phyloP scores from a whole-genome alignment of 1,284 basidiomycete genomes.

The Rhodofomes roseus region DNA sequence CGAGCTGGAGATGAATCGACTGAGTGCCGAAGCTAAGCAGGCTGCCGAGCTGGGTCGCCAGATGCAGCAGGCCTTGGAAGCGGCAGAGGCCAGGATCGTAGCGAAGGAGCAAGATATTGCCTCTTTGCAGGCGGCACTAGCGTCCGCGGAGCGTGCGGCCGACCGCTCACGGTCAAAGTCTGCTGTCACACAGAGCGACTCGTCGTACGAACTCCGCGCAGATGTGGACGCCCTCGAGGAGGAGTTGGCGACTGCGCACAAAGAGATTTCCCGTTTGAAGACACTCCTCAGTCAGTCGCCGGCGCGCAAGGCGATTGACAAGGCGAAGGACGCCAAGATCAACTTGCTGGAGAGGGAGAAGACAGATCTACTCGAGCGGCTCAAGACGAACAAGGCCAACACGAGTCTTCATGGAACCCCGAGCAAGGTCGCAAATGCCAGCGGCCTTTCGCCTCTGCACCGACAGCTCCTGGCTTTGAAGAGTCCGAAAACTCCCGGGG shows the following conservation, averaged over 20 bases:
- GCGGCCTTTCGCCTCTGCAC: slow-evolving; percentile 67
- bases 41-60: slow-evolving; percentile 54
- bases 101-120: slow-evolving; percentile 54
- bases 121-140: slow-evolving; percentile 48
- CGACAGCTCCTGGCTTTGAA: slow-evolving; percentile 63
- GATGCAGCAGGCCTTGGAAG: slow-evolving; percentile 70
- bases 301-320: slow-evolving; percentile 69
- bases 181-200: slow-evolving; percentile 27
- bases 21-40: slow-evolving; percentile 50
- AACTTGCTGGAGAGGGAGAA: slow-evolving; percentile 73
- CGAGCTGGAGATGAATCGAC: slow-evolving; percentile 43
- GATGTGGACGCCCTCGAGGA: slow-evolving; percentile 63
- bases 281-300: slow-evolving; percentile 69
- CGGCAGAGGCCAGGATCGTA: slow-evolving; percentile 61
- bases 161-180: slow-evolving; percentile 35
- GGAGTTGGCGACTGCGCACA: slow-evolving; percentile 77
- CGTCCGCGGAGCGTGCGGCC: slow-evolving; percentile 54
- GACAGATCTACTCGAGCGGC: slow-evolving; percentile 67
- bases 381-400: slow-evolving; percentile 53
- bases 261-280: slow-evolving; percentile 74
- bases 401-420: slow-evolving; percentile 44
- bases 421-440: slow-evolving; percentile 46
- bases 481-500: slow-evolving; percentile 73
- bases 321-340: slow-evolving; percentile 69
- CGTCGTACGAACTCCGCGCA: slow-evolving; percentile 40